Conservation (phyloP, 2,329 filamentous ascomycete species). For the Aspergillus felis region DNA sequence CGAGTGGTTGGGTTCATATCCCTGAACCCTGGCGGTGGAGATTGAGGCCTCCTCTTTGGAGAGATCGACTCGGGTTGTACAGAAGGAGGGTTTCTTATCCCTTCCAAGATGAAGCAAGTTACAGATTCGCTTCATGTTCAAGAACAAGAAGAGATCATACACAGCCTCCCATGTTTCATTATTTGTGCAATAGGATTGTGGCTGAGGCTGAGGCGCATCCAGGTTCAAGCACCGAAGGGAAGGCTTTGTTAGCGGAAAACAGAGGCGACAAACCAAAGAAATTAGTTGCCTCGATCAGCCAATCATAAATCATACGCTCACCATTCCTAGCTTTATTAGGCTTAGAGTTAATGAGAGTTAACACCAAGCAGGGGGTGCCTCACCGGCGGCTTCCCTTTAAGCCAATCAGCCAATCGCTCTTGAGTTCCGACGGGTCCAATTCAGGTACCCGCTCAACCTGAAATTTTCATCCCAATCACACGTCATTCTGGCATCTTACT, state of each 20-base stretch:
- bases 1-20: not conserved
- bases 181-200: not conserved
- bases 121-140: too few species aligned
- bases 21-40: not conserved
- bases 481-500: not conserved
- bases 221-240: not conserved
- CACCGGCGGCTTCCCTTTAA: slow-evolving; percentile 1
- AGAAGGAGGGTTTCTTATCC: not conserved
- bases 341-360: not conserved
- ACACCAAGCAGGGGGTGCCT: not conserved
- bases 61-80: not conserved
- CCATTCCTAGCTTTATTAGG: not conserved
- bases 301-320: not conserved
- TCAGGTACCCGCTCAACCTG: slow-evolving; percentile 1
- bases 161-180: not conserved
- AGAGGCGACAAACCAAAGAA: not conserved
- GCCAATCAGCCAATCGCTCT: slow-evolving; percentile 1
- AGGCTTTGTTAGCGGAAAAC: not conserved
- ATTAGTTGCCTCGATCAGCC: not conserved
- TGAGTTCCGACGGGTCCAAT: slow-evolving; percentile 1
- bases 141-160: not conserved
- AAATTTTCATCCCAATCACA: slow-evolving; percentile 3
- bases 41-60: not conserved
- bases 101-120: not conserved
- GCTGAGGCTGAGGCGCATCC: not conserved